Conservation (phyloP, 192 early-diverging fungal species). For the Globomyces pollinis-pini region DNA sequence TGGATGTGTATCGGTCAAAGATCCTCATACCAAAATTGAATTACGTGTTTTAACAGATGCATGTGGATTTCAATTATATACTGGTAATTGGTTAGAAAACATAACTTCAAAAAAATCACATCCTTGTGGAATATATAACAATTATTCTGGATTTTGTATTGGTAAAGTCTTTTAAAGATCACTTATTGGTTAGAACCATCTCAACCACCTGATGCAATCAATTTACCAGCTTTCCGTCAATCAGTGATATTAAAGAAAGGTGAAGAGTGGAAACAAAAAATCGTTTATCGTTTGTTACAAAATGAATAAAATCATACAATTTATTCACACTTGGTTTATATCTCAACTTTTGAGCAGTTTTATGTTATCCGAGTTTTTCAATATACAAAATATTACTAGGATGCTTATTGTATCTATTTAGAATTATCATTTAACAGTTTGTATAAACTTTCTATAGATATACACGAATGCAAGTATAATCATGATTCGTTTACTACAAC, state of each 20-base stretch:
- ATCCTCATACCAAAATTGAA: not conserved
- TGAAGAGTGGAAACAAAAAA: constrained; percentile 26
- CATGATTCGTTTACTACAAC: too few relatives aligned
- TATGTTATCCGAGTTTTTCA: too few relatives aligned
- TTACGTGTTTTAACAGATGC: constrained; percentile 51
- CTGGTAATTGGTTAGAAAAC: constrained; percentile 63
- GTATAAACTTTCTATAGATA: too few relatives aligned
- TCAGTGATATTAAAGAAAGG: constrained; percentile 21
- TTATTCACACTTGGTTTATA: too few relatives aligned
- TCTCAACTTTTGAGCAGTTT: too few relatives aligned
- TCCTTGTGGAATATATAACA: constrained; percentile 28
- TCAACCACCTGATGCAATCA: constrained; percentile 37
- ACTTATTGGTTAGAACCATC: too few relatives aligned
- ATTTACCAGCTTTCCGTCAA: constrained; percentile 11
- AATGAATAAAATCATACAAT: too few relatives aligned
- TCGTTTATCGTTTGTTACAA: constrained; percentile 20
- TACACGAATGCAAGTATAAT: too few relatives aligned
- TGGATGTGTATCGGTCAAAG: constrained; percentile 7
- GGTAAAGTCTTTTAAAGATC: too few relatives aligned
- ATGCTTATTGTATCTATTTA: too few relatives aligned
- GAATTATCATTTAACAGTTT: too few relatives aligned
- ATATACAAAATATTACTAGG: too few relatives aligned
- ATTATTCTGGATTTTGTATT: constrained; percentile 60
- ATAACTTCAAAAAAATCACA: constrained; percentile 33
- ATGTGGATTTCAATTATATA: constrained; percentile 76